Evolutionary conservation across 306 rosid genomes (phyloP).

Genomic region (Ziziphus jujuba): DNA sequence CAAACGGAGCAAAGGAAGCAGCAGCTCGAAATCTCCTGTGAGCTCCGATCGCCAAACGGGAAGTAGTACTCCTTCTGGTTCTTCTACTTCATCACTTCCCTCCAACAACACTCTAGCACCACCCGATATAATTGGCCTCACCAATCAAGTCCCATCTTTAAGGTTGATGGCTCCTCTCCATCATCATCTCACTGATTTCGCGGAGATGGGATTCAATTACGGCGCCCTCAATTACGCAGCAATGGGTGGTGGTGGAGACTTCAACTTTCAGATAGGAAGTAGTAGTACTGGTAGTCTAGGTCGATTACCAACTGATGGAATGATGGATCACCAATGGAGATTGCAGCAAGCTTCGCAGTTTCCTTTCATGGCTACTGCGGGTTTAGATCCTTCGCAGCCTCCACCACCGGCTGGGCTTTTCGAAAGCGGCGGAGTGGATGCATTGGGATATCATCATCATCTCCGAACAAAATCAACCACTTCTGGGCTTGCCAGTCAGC

Average conservation of each 20-base stretch:
- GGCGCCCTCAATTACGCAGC: conserved; percentile 45
- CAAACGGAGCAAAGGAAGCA: conserved; percentile 60
- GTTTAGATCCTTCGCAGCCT: conserved; percentile 46
- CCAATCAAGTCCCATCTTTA: conserved; percentile 34
- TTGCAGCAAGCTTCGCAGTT: conserved; percentile 57
- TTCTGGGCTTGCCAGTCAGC: conserved; percentile 32
- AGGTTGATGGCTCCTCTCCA: conserved; percentile 55
- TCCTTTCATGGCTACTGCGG: conserved; percentile 45
- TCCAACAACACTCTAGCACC: conserved; percentile 16
- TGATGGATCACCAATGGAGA: conserved; percentile 51
- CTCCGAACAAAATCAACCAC: conserved; percentile 36
- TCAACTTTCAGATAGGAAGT: conserved; percentile 62
- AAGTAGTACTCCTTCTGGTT: conserved; percentile 31
- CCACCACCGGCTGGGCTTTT: conserved; percentile 37
- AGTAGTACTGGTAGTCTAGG: conserved; percentile 32
- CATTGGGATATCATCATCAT: conserved; percentile 26
- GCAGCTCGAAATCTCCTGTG: conserved; percentile 60
- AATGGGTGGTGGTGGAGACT: conserved; percentile 58
- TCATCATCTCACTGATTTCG: conserved; percentile 39
- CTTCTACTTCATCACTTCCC: conserved; percentile 42
- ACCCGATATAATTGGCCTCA: conserved; percentile 34
- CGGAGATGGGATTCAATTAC: conserved; percentile 58
- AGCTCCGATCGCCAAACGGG: conserved; percentile 59
- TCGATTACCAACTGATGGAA: conserved; percentile 16
- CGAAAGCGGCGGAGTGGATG: conserved; percentile 32